A percentile compares a stretch with the other conserved stretches of the same genome.
These are phyloP conservation scores for Prunus salicina DNA, from an alignment of 306 rosid genomes.

Conservation along the genomic window DNA sequence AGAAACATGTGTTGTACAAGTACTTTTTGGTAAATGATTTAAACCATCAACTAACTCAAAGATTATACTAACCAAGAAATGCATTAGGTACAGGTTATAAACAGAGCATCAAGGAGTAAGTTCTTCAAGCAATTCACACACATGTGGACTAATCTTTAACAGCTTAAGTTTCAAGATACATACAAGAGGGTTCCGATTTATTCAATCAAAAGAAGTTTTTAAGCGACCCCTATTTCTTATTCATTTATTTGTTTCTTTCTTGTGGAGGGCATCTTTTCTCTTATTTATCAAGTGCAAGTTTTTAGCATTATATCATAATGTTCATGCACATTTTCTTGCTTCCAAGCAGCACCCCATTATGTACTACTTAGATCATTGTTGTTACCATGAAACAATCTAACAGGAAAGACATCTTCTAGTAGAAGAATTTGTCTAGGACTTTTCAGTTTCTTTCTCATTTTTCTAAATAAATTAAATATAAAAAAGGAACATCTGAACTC, in stretches of 20 bases:
- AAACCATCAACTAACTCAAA: background rate
- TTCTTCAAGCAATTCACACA: background rate
- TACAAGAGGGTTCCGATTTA: background rate
- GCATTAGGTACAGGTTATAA: background rate
- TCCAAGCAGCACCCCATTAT: too few species aligned
- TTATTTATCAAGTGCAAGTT: background rate
- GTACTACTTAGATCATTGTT: background rate
- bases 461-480: background rate
- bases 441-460: background rate
- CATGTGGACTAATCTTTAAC: background rate
- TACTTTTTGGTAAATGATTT: background rate
- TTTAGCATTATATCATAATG: background rate
- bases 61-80: background rate
- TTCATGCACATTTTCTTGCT: background rate
- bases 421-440: too few species aligned
- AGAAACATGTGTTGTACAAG: background rate
- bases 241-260: background rate
- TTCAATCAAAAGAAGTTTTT: background rate
- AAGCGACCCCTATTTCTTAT: background rate
- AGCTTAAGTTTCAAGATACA: too few species aligned
- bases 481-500: conserved; percentile 5
- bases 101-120: background rate
- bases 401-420: background rate
- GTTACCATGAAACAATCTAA: background rate
- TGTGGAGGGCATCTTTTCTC: background rate